Percentiles rank a stretch among this genome's conserved stretches.
Conservation (phyloP, 192 early-diverging fungal species). For the Chytriomyces confervae region DNA sequence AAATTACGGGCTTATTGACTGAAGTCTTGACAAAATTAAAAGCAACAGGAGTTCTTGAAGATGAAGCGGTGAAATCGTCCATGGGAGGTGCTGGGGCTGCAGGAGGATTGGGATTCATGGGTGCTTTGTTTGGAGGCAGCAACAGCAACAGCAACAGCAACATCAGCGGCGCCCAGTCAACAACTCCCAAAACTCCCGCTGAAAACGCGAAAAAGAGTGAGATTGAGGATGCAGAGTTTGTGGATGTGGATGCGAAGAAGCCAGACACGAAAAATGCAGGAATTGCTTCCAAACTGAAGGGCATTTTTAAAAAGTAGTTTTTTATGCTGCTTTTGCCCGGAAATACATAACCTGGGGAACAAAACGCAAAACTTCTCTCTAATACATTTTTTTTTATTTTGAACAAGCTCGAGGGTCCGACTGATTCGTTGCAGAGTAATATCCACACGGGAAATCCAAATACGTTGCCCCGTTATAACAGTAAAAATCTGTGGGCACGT, state of each 20-base stretch:
- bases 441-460: not conserved
- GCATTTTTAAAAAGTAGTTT: too few species aligned
- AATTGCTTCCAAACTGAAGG: too few species aligned
- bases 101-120: not conserved
- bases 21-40: not conserved
- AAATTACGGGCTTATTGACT: not conserved
- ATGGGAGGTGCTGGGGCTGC: not conserved
- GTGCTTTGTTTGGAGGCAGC: conserved; percentile 8
- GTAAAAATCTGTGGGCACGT: conserved; percentile 17
- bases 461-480: conserved; percentile 3
- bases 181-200: not conserved
- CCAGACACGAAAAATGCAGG: too few species aligned
- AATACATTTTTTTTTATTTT: too few species aligned
- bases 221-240: conserved; percentile 17
- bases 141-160: not conserved
- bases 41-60: conserved; percentile 9
- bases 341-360: too few species aligned
- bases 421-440: conserved; percentile 13
- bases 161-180: not conserved
- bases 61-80: conserved; percentile 1
- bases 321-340: too few species aligned
- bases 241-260: not conserved
- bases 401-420: not conserved
- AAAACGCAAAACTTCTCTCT: too few species aligned
- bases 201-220: too few species aligned